phyloP scores from a whole-genome alignment of 169 alveolate species.

The Plasmodium ovale region DNA sequence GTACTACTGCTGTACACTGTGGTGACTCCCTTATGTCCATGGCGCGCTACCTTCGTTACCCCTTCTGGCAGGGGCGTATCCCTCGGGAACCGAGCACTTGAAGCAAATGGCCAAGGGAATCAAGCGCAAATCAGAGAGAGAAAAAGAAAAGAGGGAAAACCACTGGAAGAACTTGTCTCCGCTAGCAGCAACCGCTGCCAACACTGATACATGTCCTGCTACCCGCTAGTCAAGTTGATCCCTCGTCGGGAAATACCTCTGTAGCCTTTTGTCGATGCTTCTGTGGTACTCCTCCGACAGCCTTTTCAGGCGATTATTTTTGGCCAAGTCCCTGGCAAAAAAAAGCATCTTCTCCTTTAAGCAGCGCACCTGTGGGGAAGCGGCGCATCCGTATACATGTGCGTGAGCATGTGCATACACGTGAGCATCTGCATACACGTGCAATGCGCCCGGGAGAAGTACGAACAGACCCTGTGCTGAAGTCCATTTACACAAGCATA shows the following conservation, averaged over 20 bases:
- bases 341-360: slow-evolving; percentile 49
- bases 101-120: slow-evolving; percentile 50
- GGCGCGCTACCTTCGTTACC: no score
- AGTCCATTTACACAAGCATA: not conserved
- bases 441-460: not conserved
- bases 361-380: slow-evolving; percentile 1
- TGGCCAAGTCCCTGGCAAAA: slow-evolving; percentile 63
- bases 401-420: not conserved
- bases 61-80: slow-evolving; percentile 42
- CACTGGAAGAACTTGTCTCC: not conserved
- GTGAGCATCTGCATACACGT: not conserved
- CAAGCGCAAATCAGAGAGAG: not conserved
- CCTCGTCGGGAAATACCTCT: not conserved
- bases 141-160: not conserved
- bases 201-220: not conserved
- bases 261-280: slow-evolving; percentile 17
- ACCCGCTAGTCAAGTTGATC: not conserved
- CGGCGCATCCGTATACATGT: not conserved
- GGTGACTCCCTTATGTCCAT: no score
- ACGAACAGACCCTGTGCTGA: not conserved
- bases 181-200: not conserved
- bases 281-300: slow-evolving; percentile 46
- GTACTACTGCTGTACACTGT: not conserved
- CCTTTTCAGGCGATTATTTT: slow-evolving; percentile 35
- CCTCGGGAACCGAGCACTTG: slow-evolving; percentile 54